Percentiles rank a stretch among this genome's conserved stretches.
phyloP scores from a whole-genome alignment of 2,329 filamentous ascomycete species.

The Epichloe bromicola region DNA sequence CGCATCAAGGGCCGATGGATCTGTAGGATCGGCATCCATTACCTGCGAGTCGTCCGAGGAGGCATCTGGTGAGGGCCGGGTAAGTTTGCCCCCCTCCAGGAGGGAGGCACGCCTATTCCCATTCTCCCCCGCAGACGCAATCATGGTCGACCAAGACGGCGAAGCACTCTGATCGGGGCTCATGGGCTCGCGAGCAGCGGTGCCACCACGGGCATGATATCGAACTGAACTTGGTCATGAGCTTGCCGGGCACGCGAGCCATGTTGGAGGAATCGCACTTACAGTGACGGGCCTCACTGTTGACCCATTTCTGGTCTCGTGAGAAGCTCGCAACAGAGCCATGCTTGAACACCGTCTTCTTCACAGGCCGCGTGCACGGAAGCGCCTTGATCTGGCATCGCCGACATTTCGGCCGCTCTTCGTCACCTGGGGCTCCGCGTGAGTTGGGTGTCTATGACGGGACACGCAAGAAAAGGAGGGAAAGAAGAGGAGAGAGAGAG shows the following conservation, averaged over 20 bases:
- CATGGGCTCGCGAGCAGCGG: conserved; percentile 1
- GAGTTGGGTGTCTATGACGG: background rate
- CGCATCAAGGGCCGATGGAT: background rate
- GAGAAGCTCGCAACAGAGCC: conserved; percentile 20
- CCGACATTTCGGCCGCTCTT: conserved; percentile 23
- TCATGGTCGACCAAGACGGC: background rate
- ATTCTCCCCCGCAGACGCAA: background rate
- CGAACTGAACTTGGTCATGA: conserved; percentile 6
- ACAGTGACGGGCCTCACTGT: conserved; percentile 22
- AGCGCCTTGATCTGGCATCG: conserved; percentile 21
- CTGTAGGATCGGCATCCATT: background rate
- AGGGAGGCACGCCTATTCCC: background rate
- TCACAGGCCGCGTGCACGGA: conserved; percentile 20
- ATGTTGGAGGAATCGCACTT: conserved; percentile 6
- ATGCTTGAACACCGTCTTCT: conserved; percentile 24
- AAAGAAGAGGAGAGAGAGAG: no score
- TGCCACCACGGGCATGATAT: conserved; percentile 10
- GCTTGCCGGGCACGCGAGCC: background rate
- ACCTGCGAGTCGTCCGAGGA: background rate
- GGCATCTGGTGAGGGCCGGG: background rate
- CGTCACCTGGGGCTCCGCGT: conserved; percentile 19
- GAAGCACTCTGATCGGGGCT: background rate
- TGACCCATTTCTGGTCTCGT: conserved; percentile 24
- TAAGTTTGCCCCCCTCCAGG: background rate
- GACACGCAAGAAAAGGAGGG: no score